Percentiles rank a stretch among this genome's conserved stretches.
Evolutionary conservation across 2,329 filamentous ascomycete species (phyloP).

Genomic region (Drechslerella coelobrocha): DNA sequence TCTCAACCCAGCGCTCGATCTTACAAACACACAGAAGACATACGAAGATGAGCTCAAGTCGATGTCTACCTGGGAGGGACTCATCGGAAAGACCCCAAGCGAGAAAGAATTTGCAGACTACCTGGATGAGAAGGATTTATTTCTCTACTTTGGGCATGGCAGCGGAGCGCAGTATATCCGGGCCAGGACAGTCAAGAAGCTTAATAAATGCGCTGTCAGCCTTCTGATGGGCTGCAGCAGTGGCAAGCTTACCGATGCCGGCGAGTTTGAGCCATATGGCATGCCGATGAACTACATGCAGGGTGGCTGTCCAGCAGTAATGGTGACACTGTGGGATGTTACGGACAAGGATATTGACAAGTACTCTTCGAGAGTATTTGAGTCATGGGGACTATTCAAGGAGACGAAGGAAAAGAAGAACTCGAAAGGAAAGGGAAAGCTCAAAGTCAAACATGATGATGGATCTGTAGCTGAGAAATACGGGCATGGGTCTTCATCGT

Average conservation of each 20-base stretch:
- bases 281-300: slow-evolving; percentile 91
- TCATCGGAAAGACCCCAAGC: slow-evolving; percentile 72
- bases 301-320: slow-evolving; percentile 81
- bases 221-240: slow-evolving; percentile 96
- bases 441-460: slow-evolving; percentile 55
- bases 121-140: slow-evolving; percentile 71
- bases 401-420: slow-evolving; percentile 55
- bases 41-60: slow-evolving; percentile 72
- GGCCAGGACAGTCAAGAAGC: slow-evolving; percentile 77
- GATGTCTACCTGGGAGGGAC: slow-evolving; percentile 73
- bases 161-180: slow-evolving; percentile 94
- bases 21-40: slow-evolving; percentile 77
- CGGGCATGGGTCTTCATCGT: slow-evolving; percentile 60
- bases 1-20: slow-evolving; percentile 85
- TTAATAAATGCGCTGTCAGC: slow-evolving; percentile 79
- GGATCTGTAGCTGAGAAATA: slow-evolving; percentile 55
- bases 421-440: slow-evolving; percentile 55
- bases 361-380: slow-evolving; percentile 78
- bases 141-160: slow-evolving; percentile 96
- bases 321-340: slow-evolving; percentile 96
- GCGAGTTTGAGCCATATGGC: slow-evolving; percentile 88
- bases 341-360: slow-evolving; percentile 97
- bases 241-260: slow-evolving; percentile 77
- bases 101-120: slow-evolving; percentile 77
- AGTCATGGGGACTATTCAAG: slow-evolving; percentile 78